Base-by-base conservation (phyloP, 139 green algal species). In the Coelastrella sp. region DNA sequence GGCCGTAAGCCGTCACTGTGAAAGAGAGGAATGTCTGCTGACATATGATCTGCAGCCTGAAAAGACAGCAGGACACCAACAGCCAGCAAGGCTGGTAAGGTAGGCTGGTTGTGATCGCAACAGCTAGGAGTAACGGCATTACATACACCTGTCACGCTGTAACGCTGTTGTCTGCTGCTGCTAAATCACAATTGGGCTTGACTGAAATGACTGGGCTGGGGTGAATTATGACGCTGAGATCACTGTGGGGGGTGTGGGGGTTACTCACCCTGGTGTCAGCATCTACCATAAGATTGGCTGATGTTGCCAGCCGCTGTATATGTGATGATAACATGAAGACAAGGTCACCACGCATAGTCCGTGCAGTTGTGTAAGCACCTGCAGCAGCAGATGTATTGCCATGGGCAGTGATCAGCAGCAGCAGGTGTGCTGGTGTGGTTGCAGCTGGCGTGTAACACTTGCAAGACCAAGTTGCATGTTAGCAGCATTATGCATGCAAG, bases 281-380 rank as follows among this genome's bases (percentile, higher is more conserved):
- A 25, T 88, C 63, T 35, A 87, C 60, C 90, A 94, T 94, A 6
- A 93, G 88, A 15, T 77, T 69, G 2, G 82, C 87, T 66, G 83
- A 92, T 57, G 60, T 86, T 13, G 90, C 88, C 37, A 95, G 83
- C 3, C 92, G 81, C 3, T 92, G 27, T 57, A 95, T 87, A 79
- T 95, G 92, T 27, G 89, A 90, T 0, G 57, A 51, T 5, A 95
- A 84, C 62, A 93, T 92, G 76, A 95, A 92, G 11, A 94, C 87
- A 8, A 81, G 64, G 21, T 45, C 38, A 23, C 81, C 74, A 40
- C 81, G 67, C 0, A 95, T 79, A 2, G 92, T 94, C 25, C 92
- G 84, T 2, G 89, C 88, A 19, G 91, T 93, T 19, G 92, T 95
- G 87, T 95, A 95, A 6, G 92, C 92, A 17, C 92, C 92, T 91